These are phyloP conservation scores for Tillandsia fasciculata DNA, from an alignment of 176 grass and related monocot species.

Conservation along the genomic window DNA sequence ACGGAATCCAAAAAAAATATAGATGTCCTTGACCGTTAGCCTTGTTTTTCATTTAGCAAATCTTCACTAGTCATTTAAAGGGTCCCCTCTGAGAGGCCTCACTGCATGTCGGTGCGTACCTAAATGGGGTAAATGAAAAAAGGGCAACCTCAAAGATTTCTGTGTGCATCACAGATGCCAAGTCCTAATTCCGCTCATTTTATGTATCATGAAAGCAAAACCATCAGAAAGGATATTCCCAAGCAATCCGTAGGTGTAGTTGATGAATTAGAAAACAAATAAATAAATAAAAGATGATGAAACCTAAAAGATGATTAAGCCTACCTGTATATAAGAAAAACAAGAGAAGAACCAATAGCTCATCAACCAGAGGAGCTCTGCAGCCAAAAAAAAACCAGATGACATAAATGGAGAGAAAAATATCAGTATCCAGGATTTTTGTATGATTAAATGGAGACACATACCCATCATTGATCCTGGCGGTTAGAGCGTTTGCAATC, in stretches of 20 bases:
- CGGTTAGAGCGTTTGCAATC: slow-evolving; percentile 84
- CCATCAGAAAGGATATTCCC: background rate
- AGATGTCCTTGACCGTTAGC: background rate
- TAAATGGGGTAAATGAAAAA: too few relatives aligned
- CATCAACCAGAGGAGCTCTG: slow-evolving; percentile 71
- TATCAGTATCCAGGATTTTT: background rate
- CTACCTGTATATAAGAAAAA: slow-evolving; percentile 75
- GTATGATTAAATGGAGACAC: slow-evolving; percentile 9
- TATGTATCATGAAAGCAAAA: background rate
- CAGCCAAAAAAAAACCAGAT: slow-evolving; percentile 14
- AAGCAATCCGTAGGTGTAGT: background rate
- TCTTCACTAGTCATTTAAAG: background rate
- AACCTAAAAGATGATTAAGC: background rate
- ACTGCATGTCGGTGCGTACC: too few relatives aligned
- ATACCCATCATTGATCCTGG: slow-evolving; percentile 83
- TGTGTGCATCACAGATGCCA: too few relatives aligned
- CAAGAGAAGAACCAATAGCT: slow-evolving; percentile 60
- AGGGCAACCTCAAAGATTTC: too few relatives aligned
- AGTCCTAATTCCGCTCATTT: too few relatives aligned
- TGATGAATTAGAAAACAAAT: background rate
- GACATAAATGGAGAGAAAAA: slow-evolving; percentile 4
- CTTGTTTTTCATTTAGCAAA: background rate
- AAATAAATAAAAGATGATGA: background rate
- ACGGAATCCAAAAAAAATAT: background rate
- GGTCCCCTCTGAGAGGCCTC: too few relatives aligned